Base-by-base conservation (phyloP, 192 early-diverging fungal species). In the Bifiguratus adelaidae region DNA sequence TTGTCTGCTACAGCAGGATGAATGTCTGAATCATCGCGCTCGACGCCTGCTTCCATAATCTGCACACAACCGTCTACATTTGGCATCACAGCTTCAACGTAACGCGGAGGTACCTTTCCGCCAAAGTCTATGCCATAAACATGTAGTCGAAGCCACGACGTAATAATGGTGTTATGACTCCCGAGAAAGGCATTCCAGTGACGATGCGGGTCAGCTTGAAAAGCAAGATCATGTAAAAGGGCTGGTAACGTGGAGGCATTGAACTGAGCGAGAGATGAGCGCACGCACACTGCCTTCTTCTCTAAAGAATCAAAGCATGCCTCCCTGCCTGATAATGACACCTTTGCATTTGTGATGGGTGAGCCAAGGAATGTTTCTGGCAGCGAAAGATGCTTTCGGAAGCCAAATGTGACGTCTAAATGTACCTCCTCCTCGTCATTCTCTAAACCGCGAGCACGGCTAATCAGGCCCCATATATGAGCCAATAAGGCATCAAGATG, bases 111-210 rank as follows among this genome's bases (percentile, higher is more conserved):
- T 15, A 7, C 1, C 11, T 30, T 30, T 5, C 16, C 20, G 12
- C 25, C 44, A 45, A 45, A 45, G 11, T 45, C 44, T 11, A 45
- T 45, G 2, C 16, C 27, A 30, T 45, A 45, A 16, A 45, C 27
- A 30, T 45, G 9, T 30, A 9, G 28, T 12, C 44, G 44, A 15
- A 19, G 44, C 44, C 44, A 45, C 22, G 44, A 45, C 11, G 44
- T 45, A 11, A 30, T 21, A 15, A 45, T 26, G 3, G 32, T 45
- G 32, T 26, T 15, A 0, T 30, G 25, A 3, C 21, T 26, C 5
- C 44, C 44, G 12, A 45, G 27, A 16, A 45, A 45, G 21, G 44
- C 32, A 20, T 45, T 45, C 44, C 44, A 45, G 12, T 20, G 13
- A 9, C 44, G 44, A 9, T 45, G 44, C 21, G 44, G 7, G 16